Percentiles rank a stretch among this genome's conserved stretches.
phyloP scores from a whole-genome alignment of 1,139 yeast species.

The Hemisphaericaspora xylanilytica region DNA sequence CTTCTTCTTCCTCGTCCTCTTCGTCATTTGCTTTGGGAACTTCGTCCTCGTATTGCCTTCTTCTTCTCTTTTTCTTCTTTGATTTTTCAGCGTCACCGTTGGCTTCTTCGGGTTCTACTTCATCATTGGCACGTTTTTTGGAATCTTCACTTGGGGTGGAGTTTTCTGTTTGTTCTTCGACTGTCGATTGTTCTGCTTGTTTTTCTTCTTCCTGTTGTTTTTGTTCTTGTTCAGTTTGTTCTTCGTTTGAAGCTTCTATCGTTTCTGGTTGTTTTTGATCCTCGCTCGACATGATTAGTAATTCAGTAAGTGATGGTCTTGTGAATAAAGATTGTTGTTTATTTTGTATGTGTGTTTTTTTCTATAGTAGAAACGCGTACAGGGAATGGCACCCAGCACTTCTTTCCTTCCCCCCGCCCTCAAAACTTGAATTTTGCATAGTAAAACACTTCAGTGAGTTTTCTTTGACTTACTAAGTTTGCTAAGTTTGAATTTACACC shows the following conservation, averaged over 20 bases:
- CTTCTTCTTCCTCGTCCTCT: conserved; percentile 58
- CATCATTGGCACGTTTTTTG: conserved; percentile 14
- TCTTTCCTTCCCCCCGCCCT: too few relatives aligned
- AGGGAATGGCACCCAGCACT: too few relatives aligned
- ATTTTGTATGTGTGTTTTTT: too few relatives aligned
- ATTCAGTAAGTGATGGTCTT: background rate
- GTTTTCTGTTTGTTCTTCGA: too few relatives aligned
- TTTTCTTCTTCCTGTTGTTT: conserved; percentile 12
- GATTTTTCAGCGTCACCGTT: conserved; percentile 13
- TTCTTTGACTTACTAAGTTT: too few relatives aligned
- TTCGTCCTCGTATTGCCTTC: conserved; percentile 50
- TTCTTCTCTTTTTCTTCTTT: conserved; percentile 44
- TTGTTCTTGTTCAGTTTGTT: conserved; percentile 9
- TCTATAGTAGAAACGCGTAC: too few relatives aligned
- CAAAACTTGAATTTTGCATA: too few relatives aligned
- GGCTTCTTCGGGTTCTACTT: conserved; percentile 2
- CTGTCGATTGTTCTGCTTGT: too few relatives aligned
- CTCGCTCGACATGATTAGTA: conserved; percentile 3
- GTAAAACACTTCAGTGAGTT: too few relatives aligned
- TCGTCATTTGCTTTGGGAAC: conserved; percentile 47
- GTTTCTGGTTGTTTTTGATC: conserved; percentile 7
- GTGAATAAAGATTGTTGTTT: background rate
- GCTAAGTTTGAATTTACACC: too few relatives aligned
- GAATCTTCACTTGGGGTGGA: conserved; percentile 9
- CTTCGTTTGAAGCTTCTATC: conserved; percentile 11